A percentile compares a stretch with the other conserved stretches of the same genome.
Evolutionary conservation across 768 basidiomycete species (phyloP).

Genomic region (Leucosporidium creatinivorum): DNA sequence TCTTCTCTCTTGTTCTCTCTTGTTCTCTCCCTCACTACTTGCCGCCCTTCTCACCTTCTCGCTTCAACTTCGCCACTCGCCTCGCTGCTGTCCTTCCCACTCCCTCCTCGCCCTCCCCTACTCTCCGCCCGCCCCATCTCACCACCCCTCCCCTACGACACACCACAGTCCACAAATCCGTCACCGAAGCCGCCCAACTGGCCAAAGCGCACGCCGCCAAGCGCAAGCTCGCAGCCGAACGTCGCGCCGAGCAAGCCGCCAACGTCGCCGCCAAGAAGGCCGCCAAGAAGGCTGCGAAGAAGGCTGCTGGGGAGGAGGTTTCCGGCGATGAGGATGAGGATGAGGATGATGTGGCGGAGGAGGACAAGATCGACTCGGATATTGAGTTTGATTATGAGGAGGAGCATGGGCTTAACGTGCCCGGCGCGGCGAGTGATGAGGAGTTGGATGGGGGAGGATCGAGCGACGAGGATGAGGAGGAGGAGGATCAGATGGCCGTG

Average conservation of each 20-base stretch:
- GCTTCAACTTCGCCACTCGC: neutral
- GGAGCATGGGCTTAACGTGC: conserved; percentile 23
- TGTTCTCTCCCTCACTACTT: no score
- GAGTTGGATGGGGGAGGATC: conserved; percentile 43
- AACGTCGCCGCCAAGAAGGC: conserved; percentile 81
- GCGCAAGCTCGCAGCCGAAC: conserved; percentile 67
- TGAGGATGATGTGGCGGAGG: conserved; percentile 38
- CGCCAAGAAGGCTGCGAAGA: conserved; percentile 36
- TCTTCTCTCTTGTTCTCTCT: no score
- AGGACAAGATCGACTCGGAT: conserved; percentile 30
- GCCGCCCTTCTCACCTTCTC: no score
- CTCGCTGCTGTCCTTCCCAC: neutral
- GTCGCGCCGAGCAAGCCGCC: conserved; percentile 78
- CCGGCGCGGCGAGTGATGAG: conserved; percentile 45
- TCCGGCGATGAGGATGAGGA: conserved; percentile 38
- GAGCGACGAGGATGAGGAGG: conserved; percentile 9
- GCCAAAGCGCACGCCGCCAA: conserved; percentile 63
- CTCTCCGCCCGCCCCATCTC: conserved; percentile 4
- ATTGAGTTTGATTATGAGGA: conserved; percentile 41
- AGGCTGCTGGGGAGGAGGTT: conserved; percentile 33
- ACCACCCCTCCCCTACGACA: conserved; percentile 13
- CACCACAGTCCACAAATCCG: conserved; percentile 66
- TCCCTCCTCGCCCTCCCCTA: no score
- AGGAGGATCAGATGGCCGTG: conserved; percentile 2
- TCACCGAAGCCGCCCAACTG: conserved; percentile 40